These are phyloP conservation scores for Schizochytrium sp. DNA, from an alignment of 108 stramenopile species.

Conservation along the genomic window DNA sequence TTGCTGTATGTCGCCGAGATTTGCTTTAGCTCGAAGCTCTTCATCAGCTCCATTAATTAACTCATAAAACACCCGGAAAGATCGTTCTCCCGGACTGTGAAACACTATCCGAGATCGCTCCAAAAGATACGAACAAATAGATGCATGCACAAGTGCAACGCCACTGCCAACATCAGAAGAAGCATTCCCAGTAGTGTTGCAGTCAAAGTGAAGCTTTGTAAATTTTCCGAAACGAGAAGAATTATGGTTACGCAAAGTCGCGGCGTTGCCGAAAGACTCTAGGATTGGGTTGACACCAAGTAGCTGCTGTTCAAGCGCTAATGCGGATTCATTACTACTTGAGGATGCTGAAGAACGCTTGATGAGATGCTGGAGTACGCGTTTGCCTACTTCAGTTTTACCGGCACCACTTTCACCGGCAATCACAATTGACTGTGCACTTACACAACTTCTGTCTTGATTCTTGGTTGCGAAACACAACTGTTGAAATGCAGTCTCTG, in stretches of 20 bases:
- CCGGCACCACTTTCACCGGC: slow-evolving; percentile 60
- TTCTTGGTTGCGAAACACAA: slow-evolving; percentile 55
- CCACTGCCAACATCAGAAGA: not conserved
- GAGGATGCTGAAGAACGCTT: not conserved
- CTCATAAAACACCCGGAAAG: slow-evolving; percentile 87
- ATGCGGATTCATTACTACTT: not conserved
- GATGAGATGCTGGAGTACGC: slow-evolving; percentile 48
- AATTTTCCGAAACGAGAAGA: slow-evolving; percentile 85
- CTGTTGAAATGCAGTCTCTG: slow-evolving; percentile 52
- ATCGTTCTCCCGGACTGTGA: slow-evolving; percentile 79
- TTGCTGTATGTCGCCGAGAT: not conserved
- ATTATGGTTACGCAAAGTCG: slow-evolving; percentile 79
- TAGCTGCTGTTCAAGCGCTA: slow-evolving; percentile 14
- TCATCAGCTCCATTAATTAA: slow-evolving; percentile 72
- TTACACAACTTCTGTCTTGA: not conserved
- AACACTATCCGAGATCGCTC: slow-evolving; percentile 90
- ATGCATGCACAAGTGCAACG: slow-evolving; percentile 82
- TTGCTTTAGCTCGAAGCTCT: not conserved
- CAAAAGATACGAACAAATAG: slow-evolving; percentile 90
- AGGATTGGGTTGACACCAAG: slow-evolving; percentile 86
- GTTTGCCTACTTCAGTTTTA: slow-evolving; percentile 57
- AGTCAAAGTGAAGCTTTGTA: slow-evolving; percentile 87
- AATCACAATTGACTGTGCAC: slow-evolving; percentile 61
- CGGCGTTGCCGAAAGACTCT: slow-evolving; percentile 95
- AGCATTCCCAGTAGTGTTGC: not conserved